A percentile compares a stretch with the other conserved stretches of the same genome.
These are phyloP conservation scores for Lipomyces yamanashiensis DNA, from an alignment of 805 yeast species.

Conservation along the genomic window DNA sequence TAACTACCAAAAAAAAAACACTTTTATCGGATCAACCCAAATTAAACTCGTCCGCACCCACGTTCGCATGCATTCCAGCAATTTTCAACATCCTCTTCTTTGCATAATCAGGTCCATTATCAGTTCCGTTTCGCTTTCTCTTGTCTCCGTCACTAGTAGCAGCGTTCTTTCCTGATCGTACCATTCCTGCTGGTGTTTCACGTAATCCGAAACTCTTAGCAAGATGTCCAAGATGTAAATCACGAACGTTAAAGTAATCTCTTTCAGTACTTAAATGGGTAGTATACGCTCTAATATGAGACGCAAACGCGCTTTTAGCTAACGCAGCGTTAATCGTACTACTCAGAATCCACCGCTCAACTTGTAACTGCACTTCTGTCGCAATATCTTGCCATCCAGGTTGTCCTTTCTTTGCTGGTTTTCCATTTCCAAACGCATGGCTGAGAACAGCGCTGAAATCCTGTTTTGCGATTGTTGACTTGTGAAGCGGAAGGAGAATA, in stretches of 20 bases:
- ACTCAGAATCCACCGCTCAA: conserved; percentile 86
- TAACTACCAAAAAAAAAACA: neutral
- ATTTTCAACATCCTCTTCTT: conserved; percentile 73
- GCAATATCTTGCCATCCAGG: conserved; percentile 85
- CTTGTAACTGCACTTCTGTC: conserved; percentile 91
- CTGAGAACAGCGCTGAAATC: conserved; percentile 50
- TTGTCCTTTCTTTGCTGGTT: conserved; percentile 41
- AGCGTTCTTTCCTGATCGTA: conserved; percentile 54
- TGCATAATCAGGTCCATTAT: conserved; percentile 64
- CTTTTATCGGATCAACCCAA: conserved; percentile 44
- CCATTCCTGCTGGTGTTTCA: conserved; percentile 79
- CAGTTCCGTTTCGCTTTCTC: conserved; percentile 35
- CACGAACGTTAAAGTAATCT: conserved; percentile 76
- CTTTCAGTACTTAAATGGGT: conserved; percentile 87
- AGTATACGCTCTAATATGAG: conserved; percentile 93
- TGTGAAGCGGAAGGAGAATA: conserved; percentile 62
- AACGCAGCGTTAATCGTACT: conserved; percentile 59
- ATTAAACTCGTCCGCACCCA: conserved; percentile 76
- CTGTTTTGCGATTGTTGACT: conserved; percentile 54
- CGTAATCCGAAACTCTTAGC: conserved; percentile 94
- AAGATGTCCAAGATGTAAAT: conserved; percentile 90
- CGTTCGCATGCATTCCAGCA: conserved; percentile 70
- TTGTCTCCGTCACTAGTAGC: conserved; percentile 39
- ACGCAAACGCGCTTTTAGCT: conserved; percentile 81
- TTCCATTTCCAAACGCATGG: conserved; percentile 44